A percentile compares a stretch with the other conserved stretches of the same genome.
phyloP scores from a whole-genome alignment of 805 yeast species.

The Kluyveromyces siamensis region DNA sequence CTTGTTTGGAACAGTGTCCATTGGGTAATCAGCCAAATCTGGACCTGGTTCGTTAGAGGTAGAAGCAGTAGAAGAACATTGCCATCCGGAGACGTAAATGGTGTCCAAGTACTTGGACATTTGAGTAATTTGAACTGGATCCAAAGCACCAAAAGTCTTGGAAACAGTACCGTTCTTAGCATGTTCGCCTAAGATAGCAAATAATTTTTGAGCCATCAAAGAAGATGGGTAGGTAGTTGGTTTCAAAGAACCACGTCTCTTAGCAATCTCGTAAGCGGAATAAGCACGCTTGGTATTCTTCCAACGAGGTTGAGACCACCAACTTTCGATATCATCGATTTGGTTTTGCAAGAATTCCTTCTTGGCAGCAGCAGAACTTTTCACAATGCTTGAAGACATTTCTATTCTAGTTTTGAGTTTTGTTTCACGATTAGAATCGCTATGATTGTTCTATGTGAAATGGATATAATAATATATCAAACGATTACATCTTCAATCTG shows the following conservation, averaged over 20 bases:
- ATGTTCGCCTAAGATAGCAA: conserved; percentile 59
- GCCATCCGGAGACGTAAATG: conserved; percentile 96
- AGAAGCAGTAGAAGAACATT: conserved; percentile 95
- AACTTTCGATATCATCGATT: conserved; percentile 50
- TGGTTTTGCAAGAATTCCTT: conserved; percentile 10
- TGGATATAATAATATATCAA: too few species aligned
- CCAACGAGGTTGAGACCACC: conserved; percentile 98
- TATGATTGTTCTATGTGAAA: background rate
- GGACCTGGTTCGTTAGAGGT: conserved; percentile 97
- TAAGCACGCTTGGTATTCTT: conserved; percentile 77
- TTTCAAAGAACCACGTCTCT: conserved; percentile 74
- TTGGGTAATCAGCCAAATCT: conserved; percentile 96
- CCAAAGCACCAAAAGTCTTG: conserved; percentile 91
- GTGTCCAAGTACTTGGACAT: conserved; percentile 95
- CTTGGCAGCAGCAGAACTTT: conserved; percentile 5
- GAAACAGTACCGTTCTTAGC: conserved; percentile 44
- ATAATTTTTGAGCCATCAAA: conserved; percentile 75
- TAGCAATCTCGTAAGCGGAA: conserved; percentile 80
- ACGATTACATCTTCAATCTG: too few species aligned
- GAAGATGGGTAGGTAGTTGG: conserved; percentile 63
- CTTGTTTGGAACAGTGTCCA: conserved; percentile 98
- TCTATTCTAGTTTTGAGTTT: background rate
- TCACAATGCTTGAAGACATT: background rate
- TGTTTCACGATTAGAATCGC: background rate
- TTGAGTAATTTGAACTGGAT: conserved; percentile 91